Evolutionary conservation across 257 asterid genomes (phyloP).

Genomic region (Plantago major): DNA sequence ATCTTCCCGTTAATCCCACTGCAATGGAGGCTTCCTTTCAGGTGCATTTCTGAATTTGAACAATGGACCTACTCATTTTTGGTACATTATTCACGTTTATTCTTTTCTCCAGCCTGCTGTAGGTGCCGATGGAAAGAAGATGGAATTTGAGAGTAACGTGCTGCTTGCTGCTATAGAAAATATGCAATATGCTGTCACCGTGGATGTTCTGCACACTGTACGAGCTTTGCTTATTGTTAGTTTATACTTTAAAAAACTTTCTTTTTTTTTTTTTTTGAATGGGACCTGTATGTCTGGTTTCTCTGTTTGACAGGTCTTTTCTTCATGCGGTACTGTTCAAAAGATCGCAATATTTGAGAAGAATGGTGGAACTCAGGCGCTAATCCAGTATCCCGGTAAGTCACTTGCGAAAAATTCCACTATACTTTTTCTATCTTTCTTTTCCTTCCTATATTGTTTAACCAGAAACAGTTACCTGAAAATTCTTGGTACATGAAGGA

Average conservation of each 20-base stretch:
- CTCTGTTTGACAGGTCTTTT: slow-evolving; percentile 54
- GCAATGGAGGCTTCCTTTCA: slow-evolving; percentile 70
- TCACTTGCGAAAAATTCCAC: slow-evolving; percentile 15
- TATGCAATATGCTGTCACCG: slow-evolving; percentile 78
- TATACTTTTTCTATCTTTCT: neutral
- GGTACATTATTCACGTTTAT: slow-evolving; percentile 19
- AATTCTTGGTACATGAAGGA: slow-evolving; percentile 3
- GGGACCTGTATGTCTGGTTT: slow-evolving; percentile 2
- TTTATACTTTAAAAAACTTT: neutral
- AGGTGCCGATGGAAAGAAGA: slow-evolving; percentile 78
- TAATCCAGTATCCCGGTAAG: slow-evolving; percentile 76
- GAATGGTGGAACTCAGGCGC: slow-evolving; percentile 84
- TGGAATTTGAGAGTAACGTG: slow-evolving; percentile 69
- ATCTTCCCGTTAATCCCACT: slow-evolving; percentile 76
- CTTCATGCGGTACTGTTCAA: slow-evolving; percentile 72
- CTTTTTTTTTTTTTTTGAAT: neutral
- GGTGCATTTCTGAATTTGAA: slow-evolving; percentile 36
- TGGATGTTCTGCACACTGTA: slow-evolving; percentile 74
- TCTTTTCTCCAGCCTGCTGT: slow-evolving; percentile 57
- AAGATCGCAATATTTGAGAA: slow-evolving; percentile 89
- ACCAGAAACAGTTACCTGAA: neutral
- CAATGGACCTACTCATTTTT: slow-evolving; percentile 13
- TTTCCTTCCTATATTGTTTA: slow-evolving; percentile 5
- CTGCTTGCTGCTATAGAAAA: slow-evolving; percentile 81
- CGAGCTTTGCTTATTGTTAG: slow-evolving; percentile 12